Conservation (phyloP, 2,329 filamentous ascomycete species). For the Nemania abortiva region DNA sequence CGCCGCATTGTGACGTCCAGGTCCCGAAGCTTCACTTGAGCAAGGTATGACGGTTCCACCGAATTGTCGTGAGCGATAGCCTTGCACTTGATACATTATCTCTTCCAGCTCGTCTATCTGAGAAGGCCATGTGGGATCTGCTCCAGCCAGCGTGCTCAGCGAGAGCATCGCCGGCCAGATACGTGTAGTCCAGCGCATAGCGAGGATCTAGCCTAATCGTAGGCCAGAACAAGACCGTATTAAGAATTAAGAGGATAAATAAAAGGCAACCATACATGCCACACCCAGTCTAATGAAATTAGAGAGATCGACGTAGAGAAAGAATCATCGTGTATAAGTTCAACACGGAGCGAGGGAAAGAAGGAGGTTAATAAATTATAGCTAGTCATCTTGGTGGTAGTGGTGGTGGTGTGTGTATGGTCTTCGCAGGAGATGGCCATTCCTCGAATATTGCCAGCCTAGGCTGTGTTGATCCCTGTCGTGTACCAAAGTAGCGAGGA, state of each 20-base stretch:
- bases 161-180: conserved; percentile 54
- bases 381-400: conserved; percentile 4
- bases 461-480: conserved; percentile 27
- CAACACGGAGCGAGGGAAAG: conserved; percentile 13
- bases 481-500: conserved; percentile 27
- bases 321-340: conserved; percentile 8
- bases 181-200: conserved; percentile 49
- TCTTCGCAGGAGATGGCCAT: conserved; percentile 3
- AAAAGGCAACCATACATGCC: conserved; percentile 22
- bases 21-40: conserved; percentile 63
- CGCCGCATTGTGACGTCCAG: conserved; percentile 68
- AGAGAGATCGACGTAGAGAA: conserved; percentile 12
- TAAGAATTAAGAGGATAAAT: conserved; percentile 31
- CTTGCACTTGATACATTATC: conserved; percentile 70
- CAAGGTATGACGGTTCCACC: conserved; percentile 69
- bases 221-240: conserved; percentile 20
- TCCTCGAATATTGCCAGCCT: conserved; percentile 10
- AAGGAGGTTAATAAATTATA: conserved; percentile 24
- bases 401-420: neutral
- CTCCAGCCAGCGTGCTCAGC: conserved; percentile 52
- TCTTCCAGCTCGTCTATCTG: conserved; percentile 72
- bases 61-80: conserved; percentile 67
- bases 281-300: conserved; percentile 7
- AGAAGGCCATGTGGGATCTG: conserved; percentile 72
- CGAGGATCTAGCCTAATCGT: conserved; percentile 8